Evolutionary conservation across 805 yeast genomes (phyloP).

Genomic region (Schizosaccharomyces lindneri): DNA sequence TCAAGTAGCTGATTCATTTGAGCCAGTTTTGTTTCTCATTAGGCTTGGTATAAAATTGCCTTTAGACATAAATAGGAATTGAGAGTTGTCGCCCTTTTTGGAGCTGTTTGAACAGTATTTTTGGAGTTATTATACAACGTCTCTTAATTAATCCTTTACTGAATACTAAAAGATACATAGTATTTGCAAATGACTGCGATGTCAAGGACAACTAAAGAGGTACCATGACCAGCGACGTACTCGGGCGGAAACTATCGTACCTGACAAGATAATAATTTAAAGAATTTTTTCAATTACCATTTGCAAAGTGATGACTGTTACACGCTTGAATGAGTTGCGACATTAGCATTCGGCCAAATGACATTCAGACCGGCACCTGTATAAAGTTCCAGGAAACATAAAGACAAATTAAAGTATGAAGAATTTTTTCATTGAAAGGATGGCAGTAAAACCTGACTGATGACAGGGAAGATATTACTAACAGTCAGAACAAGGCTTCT

Average conservation of each 20-base stretch:
- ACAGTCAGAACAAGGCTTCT: conserved; percentile 11
- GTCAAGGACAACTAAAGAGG: background rate
- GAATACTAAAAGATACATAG: background rate
- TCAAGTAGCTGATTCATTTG: background rate
- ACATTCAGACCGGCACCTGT: background rate
- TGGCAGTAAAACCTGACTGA: background rate
- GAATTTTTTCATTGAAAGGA: background rate
- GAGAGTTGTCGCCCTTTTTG: background rate
- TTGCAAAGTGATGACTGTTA: background rate
- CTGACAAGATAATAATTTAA: background rate
- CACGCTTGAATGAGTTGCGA: conserved; percentile 3
- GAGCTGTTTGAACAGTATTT: background rate
- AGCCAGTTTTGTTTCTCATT: background rate
- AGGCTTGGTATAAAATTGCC: background rate
- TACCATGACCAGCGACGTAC: background rate
- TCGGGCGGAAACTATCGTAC: background rate
- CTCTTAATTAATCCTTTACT: background rate
- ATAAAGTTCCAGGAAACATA: background rate
- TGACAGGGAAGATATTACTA: conserved; percentile 15
- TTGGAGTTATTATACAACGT: background rate
- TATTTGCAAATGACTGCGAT: background rate
- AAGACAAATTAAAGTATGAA: background rate
- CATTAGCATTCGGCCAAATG: background rate
- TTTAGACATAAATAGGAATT: background rate
- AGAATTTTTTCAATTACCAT: background rate